These are phyloP conservation scores for Herpetomonas tarakana DNA, from an alignment of 208 protist genomes.

Conservation along the genomic window DNA sequence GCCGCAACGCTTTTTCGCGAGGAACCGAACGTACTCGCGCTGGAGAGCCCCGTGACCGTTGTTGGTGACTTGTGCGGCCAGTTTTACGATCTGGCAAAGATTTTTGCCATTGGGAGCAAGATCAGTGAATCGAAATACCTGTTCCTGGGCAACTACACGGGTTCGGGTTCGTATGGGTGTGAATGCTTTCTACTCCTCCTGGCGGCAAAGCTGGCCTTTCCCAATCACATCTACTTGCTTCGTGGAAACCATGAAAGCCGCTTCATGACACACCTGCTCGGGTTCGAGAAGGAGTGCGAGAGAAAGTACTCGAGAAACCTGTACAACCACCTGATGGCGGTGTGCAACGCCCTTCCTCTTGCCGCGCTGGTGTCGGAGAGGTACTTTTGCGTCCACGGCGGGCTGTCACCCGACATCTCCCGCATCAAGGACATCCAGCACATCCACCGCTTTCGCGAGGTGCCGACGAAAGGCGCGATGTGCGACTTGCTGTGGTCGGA, in stretches of 20 bases:
- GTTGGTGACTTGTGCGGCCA: slow-evolving; percentile 95
- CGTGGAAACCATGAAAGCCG: slow-evolving; percentile 91
- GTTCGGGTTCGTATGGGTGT: slow-evolving; percentile 95
- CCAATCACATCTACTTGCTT: slow-evolving; percentile 87
- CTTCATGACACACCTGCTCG: slow-evolving; percentile 89
- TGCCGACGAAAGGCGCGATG: slow-evolving; percentile 97
- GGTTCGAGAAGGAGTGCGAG: slow-evolving; percentile 93
- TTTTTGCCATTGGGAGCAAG: slow-evolving; percentile 65
- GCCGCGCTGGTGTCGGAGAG: slow-evolving; percentile 97
- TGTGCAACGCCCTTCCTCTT: slow-evolving; percentile 98
- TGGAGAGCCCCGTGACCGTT: slow-evolving; percentile 71
- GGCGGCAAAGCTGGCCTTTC: slow-evolving; percentile 93
- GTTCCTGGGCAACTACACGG: slow-evolving; percentile 99
- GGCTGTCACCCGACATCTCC: slow-evolving; percentile 96
- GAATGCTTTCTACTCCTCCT: slow-evolving; percentile 97
- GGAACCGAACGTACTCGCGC: slow-evolving; percentile 55
- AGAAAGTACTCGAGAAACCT: slow-evolving; percentile 87
- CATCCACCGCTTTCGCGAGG: slow-evolving; percentile 96
- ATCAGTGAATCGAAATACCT: slow-evolving; percentile 93
- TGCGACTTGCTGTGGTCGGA: slow-evolving; percentile 99
- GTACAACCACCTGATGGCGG: slow-evolving; percentile 34
- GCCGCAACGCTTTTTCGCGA: slow-evolving; percentile 50
- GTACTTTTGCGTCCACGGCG: slow-evolving; percentile 99
- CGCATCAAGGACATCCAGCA: slow-evolving; percentile 91
- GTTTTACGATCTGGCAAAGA: slow-evolving; percentile 88